Evolutionary conservation across 2,329 filamentous ascomycete genomes (phyloP).

Genomic region (Septoria linicola): DNA sequence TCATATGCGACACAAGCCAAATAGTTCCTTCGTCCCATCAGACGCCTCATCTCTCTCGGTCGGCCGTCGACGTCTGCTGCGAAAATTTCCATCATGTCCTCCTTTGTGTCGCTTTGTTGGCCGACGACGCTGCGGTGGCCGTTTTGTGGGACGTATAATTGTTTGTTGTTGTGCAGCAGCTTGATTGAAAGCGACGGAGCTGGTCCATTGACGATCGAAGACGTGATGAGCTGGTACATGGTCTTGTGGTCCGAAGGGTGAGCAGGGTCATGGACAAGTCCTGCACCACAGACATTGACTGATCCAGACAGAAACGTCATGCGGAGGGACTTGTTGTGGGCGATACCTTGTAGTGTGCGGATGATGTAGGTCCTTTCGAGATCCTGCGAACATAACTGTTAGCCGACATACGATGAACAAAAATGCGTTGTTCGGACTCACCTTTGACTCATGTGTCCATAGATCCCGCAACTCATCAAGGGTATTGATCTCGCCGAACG

Average conservation of each 20-base stretch:
- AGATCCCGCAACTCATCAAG: conserved; percentile 92
- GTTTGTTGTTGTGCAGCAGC: conserved; percentile 91
- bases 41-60: conserved; percentile 77
- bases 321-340: conserved; percentile 89
- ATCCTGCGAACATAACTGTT: conserved; percentile 54
- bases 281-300: conserved; percentile 88
- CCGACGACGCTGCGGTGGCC: conserved; percentile 61
- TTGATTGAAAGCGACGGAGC: conserved; percentile 84
- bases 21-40: conserved; percentile 94
- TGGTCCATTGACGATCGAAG: conserved; percentile 86
- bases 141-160: conserved; percentile 86
- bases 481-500: conserved; percentile 93
- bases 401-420: conserved; percentile 9
- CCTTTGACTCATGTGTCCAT: conserved; percentile 97
- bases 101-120: conserved; percentile 84
- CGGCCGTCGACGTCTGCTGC: conserved; percentile 86
- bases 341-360: conserved; percentile 89
- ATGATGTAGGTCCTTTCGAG: conserved; percentile 95
- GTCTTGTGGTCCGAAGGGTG: conserved; percentile 95
- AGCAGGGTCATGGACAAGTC: conserved; percentile 87
- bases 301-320: conserved; percentile 96
- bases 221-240: conserved; percentile 97
- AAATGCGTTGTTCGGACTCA: conserved; percentile 35
- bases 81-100: conserved; percentile 99
- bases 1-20: conserved; percentile 93